These are phyloP conservation scores for Russula earlei DNA, from an alignment of 768 basidiomycete species.

Conservation along the genomic window DNA sequence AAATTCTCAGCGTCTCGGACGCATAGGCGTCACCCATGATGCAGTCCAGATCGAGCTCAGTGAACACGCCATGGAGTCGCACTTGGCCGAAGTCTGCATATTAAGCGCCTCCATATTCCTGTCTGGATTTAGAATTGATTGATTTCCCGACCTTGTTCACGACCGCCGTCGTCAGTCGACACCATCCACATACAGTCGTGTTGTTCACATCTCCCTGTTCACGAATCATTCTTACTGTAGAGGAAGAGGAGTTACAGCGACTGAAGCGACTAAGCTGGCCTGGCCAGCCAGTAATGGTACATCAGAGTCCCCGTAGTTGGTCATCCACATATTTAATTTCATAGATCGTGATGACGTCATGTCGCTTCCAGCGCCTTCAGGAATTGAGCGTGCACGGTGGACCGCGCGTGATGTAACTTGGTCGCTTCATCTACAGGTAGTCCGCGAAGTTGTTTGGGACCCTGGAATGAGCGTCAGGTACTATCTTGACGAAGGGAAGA, in stretches of 20 bases:
- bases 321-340: neutral
- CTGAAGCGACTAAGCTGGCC: neutral
- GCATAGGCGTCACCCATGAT: slow-evolving; percentile 5
- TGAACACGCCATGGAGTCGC: slow-evolving; percentile 15
- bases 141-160: neutral
- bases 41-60: slow-evolving; percentile 17
- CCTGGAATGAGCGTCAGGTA: slow-evolving; percentile 1
- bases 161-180: neutral
- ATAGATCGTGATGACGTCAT: neutral
- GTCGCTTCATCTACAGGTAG: slow-evolving; percentile 13
- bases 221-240: neutral
- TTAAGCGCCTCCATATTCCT: slow-evolving; percentile 19
- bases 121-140: slow-evolving; percentile 17
- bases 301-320: neutral
- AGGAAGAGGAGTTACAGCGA: neutral
- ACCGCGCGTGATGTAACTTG: slow-evolving; percentile 14
- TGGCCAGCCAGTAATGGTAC: neutral
- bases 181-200: neutral
- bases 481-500: neutral
- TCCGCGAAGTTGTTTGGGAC: slow-evolving; percentile 10
- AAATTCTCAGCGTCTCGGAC: slow-evolving; percentile 7
- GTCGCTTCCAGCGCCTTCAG: slow-evolving; percentile 15
- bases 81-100: slow-evolving; percentile 17
- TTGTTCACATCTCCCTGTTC: neutral
- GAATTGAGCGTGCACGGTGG: slow-evolving; percentile 14